Evolutionary conservation across 2,329 filamentous ascomycete species (phyloP), one percentile per base, ranked within the genome.

Genomic region (Aspergillus costaricaensis): DNA sequence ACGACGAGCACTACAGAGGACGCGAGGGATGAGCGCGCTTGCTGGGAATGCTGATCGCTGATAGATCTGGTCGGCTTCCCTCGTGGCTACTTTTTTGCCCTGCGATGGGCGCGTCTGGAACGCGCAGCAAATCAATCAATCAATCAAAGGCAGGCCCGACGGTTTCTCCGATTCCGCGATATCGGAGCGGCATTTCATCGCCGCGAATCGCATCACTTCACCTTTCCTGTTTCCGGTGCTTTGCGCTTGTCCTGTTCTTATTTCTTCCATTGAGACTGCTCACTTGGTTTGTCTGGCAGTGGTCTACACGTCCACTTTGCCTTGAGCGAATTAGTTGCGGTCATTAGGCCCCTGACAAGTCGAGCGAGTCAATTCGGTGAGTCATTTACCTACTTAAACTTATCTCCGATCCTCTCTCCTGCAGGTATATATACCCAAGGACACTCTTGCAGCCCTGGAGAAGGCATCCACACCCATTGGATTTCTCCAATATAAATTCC

Each of bases 131-230:
- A 36, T 36, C 32, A 36, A 36, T 36, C 32, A 36, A 30, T 30
- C 32, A 36, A 27, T 27, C 25, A 27, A 32, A 10, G 32, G 43
- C 30, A 44, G 62, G 66, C 62, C 67, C 65, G 67, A 65, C 60
- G 60, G 64, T 73, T 73, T 74, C 67, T 73, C 72, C 72, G 71
- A 65, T 47, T 63, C 61, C 69, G 71, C 68, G 68, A 69, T 70
- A 69, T 69, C 68, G 68, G 67, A 65, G 66, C 58, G 58, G 53
- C 49, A 64, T 64, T 58, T 64, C 51, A 10, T 55, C 36, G 47
- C 30, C 59, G 30, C 55, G 53, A 55, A 58, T 58, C 32, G 41
- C 36, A 30, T 55, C 38, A 60, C 27, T 41, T 21, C 23, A 15
- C 12, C 41, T 44, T 53, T 21, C 19, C 32, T 25, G 10, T 58